Evolutionary conservation across 257 asterid genomes (phyloP).

Genomic region (Rubia yunnanensis): DNA sequence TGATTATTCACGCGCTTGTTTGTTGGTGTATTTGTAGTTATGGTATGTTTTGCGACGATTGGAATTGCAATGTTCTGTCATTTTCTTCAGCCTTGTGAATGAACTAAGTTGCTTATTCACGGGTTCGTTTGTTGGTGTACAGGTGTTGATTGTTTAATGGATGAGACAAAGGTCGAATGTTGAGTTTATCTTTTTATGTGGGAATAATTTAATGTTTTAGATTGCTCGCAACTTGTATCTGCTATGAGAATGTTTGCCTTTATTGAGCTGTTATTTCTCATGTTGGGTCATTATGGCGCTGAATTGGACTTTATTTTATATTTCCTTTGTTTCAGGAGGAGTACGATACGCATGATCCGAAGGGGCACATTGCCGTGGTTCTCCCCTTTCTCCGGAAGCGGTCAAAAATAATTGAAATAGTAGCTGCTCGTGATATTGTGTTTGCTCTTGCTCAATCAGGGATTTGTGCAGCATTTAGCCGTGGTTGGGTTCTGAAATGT

Average conservation of each 20-base stretch:
- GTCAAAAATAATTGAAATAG: constrained; percentile 90
- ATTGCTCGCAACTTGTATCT: not conserved
- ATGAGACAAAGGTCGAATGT: not conserved
- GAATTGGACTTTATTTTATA: not conserved
- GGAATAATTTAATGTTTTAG: not conserved
- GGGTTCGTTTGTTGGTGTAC: not conserved
- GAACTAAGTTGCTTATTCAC: not conserved
- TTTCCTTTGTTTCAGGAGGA: constrained; percentile 57
- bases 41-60: not conserved
- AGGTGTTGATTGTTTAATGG: not conserved
- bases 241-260: not conserved
- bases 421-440: constrained; percentile 96
- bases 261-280: not conserved
- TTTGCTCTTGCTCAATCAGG: constrained; percentile 99
- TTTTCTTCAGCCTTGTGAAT: not conserved
- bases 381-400: constrained; percentile 88
- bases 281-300: constrained; percentile 8
- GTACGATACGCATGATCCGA: constrained; percentile 96
- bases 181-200: not conserved
- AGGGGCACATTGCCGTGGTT: constrained; percentile 55
- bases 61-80: not conserved
- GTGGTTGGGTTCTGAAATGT: constrained; percentile 41
- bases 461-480: constrained; percentile 96
- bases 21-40: not conserved
- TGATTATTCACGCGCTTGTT: not conserved